phyloP scores from a whole-genome alignment of 2,329 filamentous ascomycete genomes.

The Claviceps lovelessii region DNA sequence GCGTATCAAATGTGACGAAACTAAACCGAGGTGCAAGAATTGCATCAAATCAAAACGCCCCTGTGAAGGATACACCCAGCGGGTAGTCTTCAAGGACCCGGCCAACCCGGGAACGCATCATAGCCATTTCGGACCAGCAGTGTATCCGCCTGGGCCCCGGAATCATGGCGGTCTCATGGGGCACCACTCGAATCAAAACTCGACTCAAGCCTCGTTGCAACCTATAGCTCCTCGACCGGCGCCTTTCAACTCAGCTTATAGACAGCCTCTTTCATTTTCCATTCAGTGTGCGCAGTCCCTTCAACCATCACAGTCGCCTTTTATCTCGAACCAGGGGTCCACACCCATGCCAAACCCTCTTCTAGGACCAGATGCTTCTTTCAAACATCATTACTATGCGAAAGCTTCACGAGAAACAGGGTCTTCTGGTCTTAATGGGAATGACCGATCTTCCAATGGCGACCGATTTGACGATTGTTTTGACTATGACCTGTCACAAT shows the following conservation, averaged over 20 bases:
- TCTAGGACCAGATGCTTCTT: constrained; percentile 4
- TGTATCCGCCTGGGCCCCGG: constrained; percentile 28
- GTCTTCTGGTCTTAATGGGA: not conserved
- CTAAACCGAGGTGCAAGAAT: constrained; percentile 66
- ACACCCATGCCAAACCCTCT: constrained; percentile 11
- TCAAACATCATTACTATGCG: constrained; percentile 1
- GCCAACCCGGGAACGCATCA: constrained; percentile 20
- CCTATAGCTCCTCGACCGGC: constrained; percentile 39
- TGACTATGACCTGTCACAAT: not conserved
- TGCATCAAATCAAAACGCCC: constrained; percentile 74
- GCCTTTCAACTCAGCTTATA: constrained; percentile 14
- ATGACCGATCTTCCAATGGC: constrained; percentile 6
- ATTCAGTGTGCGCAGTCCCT: not conserved
- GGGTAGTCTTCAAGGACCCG: constrained; percentile 66
- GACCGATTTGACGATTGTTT: constrained; percentile 2
- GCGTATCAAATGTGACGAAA: constrained; percentile 94
- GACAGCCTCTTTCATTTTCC: constrained; percentile 6
- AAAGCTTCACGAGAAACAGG: not conserved
- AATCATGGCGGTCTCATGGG: constrained; percentile 12
- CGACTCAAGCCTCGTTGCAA: constrained; percentile 24
- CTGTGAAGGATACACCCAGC: constrained; percentile 73
- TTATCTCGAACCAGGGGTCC: constrained; percentile 2
- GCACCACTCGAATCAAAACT: constrained; percentile 19
- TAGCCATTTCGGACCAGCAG: constrained; percentile 27
- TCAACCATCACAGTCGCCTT: not conserved